These are phyloP conservation scores for Rhodotorula sp. DNA, from an alignment of 1,284 basidiomycete species.

Conservation along the genomic window DNA sequence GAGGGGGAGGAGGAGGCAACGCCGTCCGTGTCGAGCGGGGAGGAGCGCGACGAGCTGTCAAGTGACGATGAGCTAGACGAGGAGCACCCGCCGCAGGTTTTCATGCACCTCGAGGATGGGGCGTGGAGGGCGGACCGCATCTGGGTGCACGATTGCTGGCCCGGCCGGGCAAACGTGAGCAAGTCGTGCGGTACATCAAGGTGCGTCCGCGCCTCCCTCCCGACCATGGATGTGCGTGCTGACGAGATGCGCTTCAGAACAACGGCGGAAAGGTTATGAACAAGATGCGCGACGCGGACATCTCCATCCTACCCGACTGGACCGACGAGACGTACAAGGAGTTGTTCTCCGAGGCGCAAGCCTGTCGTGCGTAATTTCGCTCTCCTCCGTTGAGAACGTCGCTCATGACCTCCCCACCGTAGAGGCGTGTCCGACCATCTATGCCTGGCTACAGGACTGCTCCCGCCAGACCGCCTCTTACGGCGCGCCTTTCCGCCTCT, in stretches of 20 bases:
- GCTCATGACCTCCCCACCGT: background rate
- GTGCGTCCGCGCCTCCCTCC: background rate
- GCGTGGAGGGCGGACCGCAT: background rate
- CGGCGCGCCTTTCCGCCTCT: background rate
- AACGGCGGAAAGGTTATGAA: conserved; percentile 13
- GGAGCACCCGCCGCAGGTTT: background rate
- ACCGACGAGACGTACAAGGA: background rate
- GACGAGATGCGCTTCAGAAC: background rate
- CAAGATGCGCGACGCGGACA: background rate
- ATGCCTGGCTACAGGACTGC: background rate
- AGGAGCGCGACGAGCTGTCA: background rate
- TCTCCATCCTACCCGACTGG: conserved; percentile 2
- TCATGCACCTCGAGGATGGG: background rate
- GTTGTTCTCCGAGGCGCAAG: background rate
- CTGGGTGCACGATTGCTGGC: conserved; percentile 2
- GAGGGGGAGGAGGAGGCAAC: too few species aligned
- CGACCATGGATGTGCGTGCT: too few species aligned
- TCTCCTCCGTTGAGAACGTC: too few species aligned
- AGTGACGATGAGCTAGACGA: background rate
- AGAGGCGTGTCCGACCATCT: background rate
- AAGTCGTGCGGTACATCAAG: background rate
- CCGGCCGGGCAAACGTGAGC: background rate
- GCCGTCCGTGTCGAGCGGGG: background rate
- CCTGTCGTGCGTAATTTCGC: background rate
- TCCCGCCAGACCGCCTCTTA: background rate